Evolutionary conservation across 148 eudicot species (phyloP).

Genomic region (Persicaria tinctoria): DNA sequence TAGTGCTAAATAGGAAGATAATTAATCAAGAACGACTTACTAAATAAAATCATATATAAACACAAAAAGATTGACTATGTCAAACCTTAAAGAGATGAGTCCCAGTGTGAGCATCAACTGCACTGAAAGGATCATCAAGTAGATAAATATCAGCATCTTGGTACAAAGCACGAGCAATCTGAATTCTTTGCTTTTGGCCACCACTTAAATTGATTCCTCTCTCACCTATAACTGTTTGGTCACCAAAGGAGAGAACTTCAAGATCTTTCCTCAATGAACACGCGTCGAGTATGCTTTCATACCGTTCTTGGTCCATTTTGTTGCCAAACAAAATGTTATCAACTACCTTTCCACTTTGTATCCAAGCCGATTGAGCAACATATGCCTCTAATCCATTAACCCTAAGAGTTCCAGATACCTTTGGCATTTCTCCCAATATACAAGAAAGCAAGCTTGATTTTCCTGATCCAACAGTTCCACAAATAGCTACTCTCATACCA

Average conservation of each 20-base stretch:
- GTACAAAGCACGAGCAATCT: slow-evolving; percentile 14
- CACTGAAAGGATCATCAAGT: slow-evolving; percentile 12
- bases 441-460: slow-evolving; percentile 13
- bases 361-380: slow-evolving; percentile 11
- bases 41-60: background rate
- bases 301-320: slow-evolving; percentile 11
- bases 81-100: slow-evolving; percentile 12
- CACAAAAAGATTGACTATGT: background rate
- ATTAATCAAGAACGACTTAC: no score
- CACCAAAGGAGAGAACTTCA: slow-evolving; percentile 12
- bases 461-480: slow-evolving; percentile 16
- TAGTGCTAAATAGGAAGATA: no score
- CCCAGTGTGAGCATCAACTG: slow-evolving; percentile 14
- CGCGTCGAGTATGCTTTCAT: slow-evolving; percentile 1
- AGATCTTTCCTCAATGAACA: slow-evolving; percentile 10
- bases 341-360: slow-evolving; percentile 13
- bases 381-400: slow-evolving; percentile 9
- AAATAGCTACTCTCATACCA: slow-evolving; percentile 13
- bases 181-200: slow-evolving; percentile 13
- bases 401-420: slow-evolving; percentile 5
- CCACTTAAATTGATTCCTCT: slow-evolving; percentile 12
- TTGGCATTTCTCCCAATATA: slow-evolving; percentile 12
- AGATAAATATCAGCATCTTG: slow-evolving; percentile 16
- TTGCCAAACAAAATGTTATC: slow-evolving; percentile 12
- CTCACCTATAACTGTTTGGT: slow-evolving; percentile 14